Evolutionary conservation across 2,329 filamentous ascomycete genomes (phyloP).

Genomic region (Parascedosporium putredinis): DNA sequence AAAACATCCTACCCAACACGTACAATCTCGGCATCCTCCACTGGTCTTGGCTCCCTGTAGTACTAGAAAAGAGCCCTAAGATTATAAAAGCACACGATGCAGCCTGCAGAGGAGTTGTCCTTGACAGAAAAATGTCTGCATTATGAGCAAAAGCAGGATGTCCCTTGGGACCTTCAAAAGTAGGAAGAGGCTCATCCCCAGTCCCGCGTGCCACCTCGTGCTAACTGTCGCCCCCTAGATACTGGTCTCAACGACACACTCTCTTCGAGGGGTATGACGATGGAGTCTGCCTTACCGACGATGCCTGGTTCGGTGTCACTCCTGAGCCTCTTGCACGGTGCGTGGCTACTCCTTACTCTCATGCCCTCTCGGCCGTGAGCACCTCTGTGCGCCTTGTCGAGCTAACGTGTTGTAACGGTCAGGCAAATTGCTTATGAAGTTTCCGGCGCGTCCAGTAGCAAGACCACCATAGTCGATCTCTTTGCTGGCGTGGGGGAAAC

Average conservation of each 20-base stretch:
- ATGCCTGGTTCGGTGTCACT: slow-evolving; percentile 95
- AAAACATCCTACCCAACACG: no score
- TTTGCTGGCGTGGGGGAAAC: slow-evolving; percentile 94
- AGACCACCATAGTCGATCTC: slow-evolving; percentile 67
- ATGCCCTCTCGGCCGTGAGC: no score
- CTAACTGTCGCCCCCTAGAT: slow-evolving; percentile 40
- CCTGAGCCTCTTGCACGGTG: slow-evolving; percentile 84
- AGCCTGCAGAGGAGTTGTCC: slow-evolving; percentile 33
- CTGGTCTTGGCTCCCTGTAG: no score
- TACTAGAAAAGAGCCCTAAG: no score
- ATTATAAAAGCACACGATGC: slow-evolving; percentile 20
- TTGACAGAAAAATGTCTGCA: slow-evolving; percentile 61
- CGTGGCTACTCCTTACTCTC: no score
- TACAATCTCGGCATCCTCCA: no score
- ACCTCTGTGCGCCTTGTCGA: no score
- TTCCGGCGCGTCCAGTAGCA: slow-evolving; percentile 39
- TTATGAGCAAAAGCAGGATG: slow-evolving; percentile 58
- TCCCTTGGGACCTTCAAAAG: slow-evolving; percentile 81
- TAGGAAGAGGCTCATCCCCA: slow-evolving; percentile 25
- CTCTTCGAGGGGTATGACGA: slow-evolving; percentile 84
- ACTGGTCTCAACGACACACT: slow-evolving; percentile 79
- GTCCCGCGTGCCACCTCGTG: neutral
- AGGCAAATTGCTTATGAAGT: slow-evolving; percentile 71
- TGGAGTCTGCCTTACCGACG: slow-evolving; percentile 81
- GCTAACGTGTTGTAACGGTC: slow-evolving; percentile 14